phyloP scores from a whole-genome alignment of 768 basidiomycete species.

The Asterophora lycoperdoides region DNA sequence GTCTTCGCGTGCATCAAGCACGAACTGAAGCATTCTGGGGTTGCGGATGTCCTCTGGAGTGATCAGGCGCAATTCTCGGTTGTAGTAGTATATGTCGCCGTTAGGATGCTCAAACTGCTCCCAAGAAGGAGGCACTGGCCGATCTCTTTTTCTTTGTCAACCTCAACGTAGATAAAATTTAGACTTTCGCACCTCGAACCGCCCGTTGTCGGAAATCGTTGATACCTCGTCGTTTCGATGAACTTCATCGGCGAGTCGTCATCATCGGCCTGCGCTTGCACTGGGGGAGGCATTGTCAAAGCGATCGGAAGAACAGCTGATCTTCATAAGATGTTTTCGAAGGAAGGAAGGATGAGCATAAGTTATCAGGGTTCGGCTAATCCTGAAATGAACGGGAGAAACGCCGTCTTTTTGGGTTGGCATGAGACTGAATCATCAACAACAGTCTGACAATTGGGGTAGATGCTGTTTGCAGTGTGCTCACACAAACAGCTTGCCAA shows the following conservation, averaged over 20 bases:
- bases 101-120: slow-evolving; percentile 37
- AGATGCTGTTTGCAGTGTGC: too few relatives aligned
- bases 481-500: too few relatives aligned
- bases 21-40: slow-evolving; percentile 26
- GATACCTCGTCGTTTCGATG: slow-evolving; percentile 19
- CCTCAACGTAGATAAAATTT: not conserved
- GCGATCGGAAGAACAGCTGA: slow-evolving; percentile 4
- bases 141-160: slow-evolving; percentile 5
- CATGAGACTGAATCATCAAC: slow-evolving; percentile 7
- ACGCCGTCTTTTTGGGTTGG: slow-evolving; percentile 8
- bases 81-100: slow-evolving; percentile 42
- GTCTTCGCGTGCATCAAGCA: slow-evolving; percentile 33
- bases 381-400: slow-evolving; percentile 22
- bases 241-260: slow-evolving; percentile 15
- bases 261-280: not conserved
- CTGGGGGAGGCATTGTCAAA: slow-evolving; percentile 8
- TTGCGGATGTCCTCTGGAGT: slow-evolving; percentile 38
- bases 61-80: slow-evolving; percentile 30
- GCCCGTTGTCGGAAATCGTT: slow-evolving; percentile 11
- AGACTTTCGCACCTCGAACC: slow-evolving; percentile 11
- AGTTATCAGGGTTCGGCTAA: slow-evolving; percentile 22
- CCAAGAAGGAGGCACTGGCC: slow-evolving; percentile 27
- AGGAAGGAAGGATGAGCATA: slow-evolving; percentile 8
- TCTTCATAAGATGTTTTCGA: slow-evolving; percentile 11
- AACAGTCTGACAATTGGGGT: too few relatives aligned